Percentiles rank a stretch among this genome's conserved stretches.
Evolutionary conservation across 2,329 filamentous ascomycete species (phyloP).

Genomic region (Fusarium lateritium): DNA sequence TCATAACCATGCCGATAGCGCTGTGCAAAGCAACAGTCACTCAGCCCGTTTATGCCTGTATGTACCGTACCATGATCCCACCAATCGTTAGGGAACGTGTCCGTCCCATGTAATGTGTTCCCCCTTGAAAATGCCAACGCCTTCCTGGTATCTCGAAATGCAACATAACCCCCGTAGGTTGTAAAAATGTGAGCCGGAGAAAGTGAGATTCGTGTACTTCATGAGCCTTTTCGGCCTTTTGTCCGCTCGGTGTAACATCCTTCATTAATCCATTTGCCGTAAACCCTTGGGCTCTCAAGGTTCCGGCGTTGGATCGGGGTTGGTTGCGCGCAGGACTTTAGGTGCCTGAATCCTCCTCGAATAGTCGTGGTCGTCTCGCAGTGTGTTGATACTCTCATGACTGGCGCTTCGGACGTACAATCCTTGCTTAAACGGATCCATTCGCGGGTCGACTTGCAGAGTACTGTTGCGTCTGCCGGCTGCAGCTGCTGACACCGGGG

Average conservation of each 20-base stretch:
- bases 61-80: slow-evolving; percentile 41
- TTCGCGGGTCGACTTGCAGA: slow-evolving; percentile 72
- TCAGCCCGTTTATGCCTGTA: slow-evolving; percentile 34
- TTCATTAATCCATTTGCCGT: slow-evolving; percentile 30
- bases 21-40: slow-evolving; percentile 32
- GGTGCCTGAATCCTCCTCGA: slow-evolving; percentile 71
- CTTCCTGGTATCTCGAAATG: slow-evolving; percentile 59
- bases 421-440: slow-evolving; percentile 72
- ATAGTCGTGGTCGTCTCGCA: slow-evolving; percentile 77
- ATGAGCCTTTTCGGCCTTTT: slow-evolving; percentile 48
- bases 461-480: slow-evolving; percentile 66
- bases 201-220: slow-evolving; percentile 53
- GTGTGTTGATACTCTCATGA: slow-evolving; percentile 73
- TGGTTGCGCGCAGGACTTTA: slow-evolving; percentile 73
- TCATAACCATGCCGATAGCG: slow-evolving; percentile 42
- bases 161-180: slow-evolving; percentile 48
- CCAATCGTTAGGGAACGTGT: slow-evolving; percentile 29
- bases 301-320: slow-evolving; percentile 67
- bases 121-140: slow-evolving; percentile 52
- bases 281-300: slow-evolving; percentile 9
- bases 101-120: slow-evolving; percentile 37
- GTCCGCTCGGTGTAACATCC: slow-evolving; percentile 36
- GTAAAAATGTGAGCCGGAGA: slow-evolving; percentile 45
- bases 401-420: slow-evolving; percentile 72
- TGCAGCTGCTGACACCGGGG: slow-evolving; percentile 51